Evolutionary conservation across 768 basidiomycete species (phyloP).

Genomic region (Rhodotorula kratochvilovae): DNA sequence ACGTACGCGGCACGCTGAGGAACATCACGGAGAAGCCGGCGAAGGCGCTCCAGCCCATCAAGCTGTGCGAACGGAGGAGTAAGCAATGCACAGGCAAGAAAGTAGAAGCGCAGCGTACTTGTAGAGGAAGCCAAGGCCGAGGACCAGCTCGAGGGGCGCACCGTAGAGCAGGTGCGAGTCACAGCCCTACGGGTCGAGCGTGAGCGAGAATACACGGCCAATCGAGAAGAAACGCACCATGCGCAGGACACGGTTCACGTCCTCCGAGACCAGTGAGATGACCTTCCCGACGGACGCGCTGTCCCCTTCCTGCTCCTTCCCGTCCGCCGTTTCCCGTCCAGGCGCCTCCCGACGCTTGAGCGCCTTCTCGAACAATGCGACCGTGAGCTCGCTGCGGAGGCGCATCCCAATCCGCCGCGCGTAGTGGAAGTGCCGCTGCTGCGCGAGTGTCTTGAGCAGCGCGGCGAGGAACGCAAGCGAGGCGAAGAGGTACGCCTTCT

Average conservation of each 20-base stretch:
- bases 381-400: slow-evolving; percentile 29
- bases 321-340: background rate
- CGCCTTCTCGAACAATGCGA: slow-evolving; percentile 36
- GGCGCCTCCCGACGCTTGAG: slow-evolving; percentile 22
- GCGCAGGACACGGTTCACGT: slow-evolving; percentile 53
- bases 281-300: slow-evolving; percentile 39
- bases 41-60: slow-evolving; percentile 42
- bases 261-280: slow-evolving; percentile 49
- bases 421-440: slow-evolving; percentile 39
- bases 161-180: slow-evolving; percentile 38
- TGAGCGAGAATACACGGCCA: slow-evolving; percentile 49
- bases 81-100: too few relatives aligned
- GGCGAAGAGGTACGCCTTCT: slow-evolving; percentile 39
- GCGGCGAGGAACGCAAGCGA: slow-evolving; percentile 29
- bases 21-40: slow-evolving; percentile 28
- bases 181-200: slow-evolving; percentile 38
- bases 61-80: slow-evolving; percentile 5
- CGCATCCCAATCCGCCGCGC: slow-evolving; percentile 36
- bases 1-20: background rate
- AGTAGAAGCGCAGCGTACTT: too few relatives aligned
- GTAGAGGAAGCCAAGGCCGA: slow-evolving; percentile 29
- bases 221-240: slow-evolving; percentile 4
- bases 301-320: slow-evolving; percentile 36
- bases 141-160: slow-evolving; percentile 31
- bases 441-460: slow-evolving; percentile 19